Evolutionary conservation across 371 early-diverging fungal species (phyloP).

Genomic region (Lichtheimia ornata): DNA sequence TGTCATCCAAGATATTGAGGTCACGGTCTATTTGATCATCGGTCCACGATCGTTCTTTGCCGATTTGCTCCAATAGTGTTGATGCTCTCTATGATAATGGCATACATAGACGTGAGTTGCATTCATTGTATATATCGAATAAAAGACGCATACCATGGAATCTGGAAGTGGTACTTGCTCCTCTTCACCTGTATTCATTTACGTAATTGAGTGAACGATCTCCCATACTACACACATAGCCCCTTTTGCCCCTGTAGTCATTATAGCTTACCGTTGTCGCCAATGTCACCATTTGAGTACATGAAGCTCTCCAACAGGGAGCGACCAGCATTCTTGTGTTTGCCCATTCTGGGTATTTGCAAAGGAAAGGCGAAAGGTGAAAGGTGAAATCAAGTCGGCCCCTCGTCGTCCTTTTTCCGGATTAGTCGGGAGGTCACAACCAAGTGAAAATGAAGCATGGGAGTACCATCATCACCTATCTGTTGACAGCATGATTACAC

Average conservation of each 20-base stretch:
- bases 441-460: no score
- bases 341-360: conserved; percentile 18
- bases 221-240: not conserved
- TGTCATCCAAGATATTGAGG: conserved; percentile 47
- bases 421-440: no score
- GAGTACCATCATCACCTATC: no score
- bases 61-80: conserved; percentile 64
- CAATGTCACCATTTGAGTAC: not conserved
- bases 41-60: conserved; percentile 62
- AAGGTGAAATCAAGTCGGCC: no score
- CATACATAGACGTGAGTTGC: not conserved
- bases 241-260: not conserved
- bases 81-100: conserved; percentile 49
- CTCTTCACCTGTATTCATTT: not conserved
- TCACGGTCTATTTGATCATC: conserved; percentile 59
- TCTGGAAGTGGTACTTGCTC: conserved; percentile 1
- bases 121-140: not conserved
- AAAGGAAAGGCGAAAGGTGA: no score
- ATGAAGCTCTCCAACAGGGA: conserved; percentile 16
- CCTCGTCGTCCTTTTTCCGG: no score
- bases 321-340: conserved; percentile 11
- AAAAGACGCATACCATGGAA: conserved; percentile 6
- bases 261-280: not conserved
- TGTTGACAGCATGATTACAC: no score
- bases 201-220: not conserved